Base-by-base conservation (phyloP, 192 early-diverging fungal species). In the Umbelopsis vinacea region DNA sequence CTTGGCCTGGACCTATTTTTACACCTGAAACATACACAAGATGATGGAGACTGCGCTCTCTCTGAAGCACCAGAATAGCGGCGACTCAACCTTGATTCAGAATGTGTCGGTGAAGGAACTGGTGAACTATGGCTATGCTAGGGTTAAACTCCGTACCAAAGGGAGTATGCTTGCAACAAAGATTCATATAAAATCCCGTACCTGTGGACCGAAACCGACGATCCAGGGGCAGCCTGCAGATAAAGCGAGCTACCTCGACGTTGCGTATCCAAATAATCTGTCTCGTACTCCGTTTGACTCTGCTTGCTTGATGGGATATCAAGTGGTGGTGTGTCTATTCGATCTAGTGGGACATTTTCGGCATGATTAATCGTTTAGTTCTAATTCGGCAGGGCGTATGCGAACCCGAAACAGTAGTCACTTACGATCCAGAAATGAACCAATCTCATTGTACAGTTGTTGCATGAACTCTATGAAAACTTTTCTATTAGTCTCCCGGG, bases 361-460 rank as follows among this genome's bases (percentile, higher is more conserved):
- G 6, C 21, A 37, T 22, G 19, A 50, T 37, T 29, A 6, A 63
- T 19, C 23, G 33, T n/a, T 6, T 0, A 63, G n/a, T 22, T 35
- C 26, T 12, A 7, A 17, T 26, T 22, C 57, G 29, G 33, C 3
- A 4, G 17, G 26, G 33, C 6, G 40, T 43, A 11, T 11, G 40
- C 40, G 8, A 40, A 40, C 38, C 38, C 3, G 38, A 43, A 43
- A 43, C 40, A 43, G 5, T n/a, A 37, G 57, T 63, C 29, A 63
- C 57, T 63, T 19, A 63, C 57, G 57, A 37, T 63, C 57, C 10
- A 63, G 26, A 33, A 29, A 63, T 37, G 57, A 63, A 29, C 57
- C 57, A 35, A 63, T 63, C 35, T 63, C 57, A 63, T 63, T 63
- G 14, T 63, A 63, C 26, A 63, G 57, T 33, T 63, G 57, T 63